A percentile compares a stretch with the other conserved stretches of the same genome.
Evolutionary conservation across 2,329 filamentous ascomycete species (phyloP).

Genomic region (Alternaria panax): DNA sequence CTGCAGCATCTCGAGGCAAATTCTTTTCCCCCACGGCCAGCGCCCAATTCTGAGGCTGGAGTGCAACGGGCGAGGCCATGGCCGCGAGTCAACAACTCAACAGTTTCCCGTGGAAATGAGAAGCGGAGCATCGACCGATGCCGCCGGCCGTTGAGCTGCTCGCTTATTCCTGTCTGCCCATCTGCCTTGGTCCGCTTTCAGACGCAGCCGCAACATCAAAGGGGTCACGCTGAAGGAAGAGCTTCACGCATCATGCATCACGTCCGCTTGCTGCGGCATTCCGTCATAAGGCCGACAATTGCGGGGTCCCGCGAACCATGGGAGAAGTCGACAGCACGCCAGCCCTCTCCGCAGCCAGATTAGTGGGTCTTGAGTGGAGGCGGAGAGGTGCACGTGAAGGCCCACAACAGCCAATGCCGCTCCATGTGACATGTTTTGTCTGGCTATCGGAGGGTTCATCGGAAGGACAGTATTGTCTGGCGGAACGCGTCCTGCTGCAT

Average conservation of each 20-base stretch:
- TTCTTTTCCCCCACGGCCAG: constrained; percentile 1
- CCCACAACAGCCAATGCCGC: constrained; percentile 1
- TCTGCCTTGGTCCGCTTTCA: constrained; percentile 4
- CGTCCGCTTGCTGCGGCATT: constrained; percentile 18
- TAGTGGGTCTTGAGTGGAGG: constrained; percentile 21
- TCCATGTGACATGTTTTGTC: constrained; percentile 3
- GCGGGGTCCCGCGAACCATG: constrained; percentile 27
- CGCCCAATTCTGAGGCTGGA: constrained; percentile 15
- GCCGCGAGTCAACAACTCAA: constrained; percentile 37
- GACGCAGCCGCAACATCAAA: background rate
- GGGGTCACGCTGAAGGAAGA: constrained; percentile 1
- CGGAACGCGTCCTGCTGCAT: background rate
- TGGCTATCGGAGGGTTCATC: constrained; percentile 13
- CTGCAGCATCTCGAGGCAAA: background rate
- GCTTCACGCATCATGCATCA: constrained; percentile 3
- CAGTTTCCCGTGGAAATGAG: constrained; percentile 33
- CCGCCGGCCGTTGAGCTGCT: constrained; percentile 13
- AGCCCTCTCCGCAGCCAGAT: constrained; percentile 17
- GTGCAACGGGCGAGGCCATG: constrained; percentile 27
- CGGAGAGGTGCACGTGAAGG: constrained; percentile 17
- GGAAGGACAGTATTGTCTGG: background rate
- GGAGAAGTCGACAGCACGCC: constrained; percentile 18
- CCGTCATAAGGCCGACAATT: constrained; percentile 26
- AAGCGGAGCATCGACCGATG: constrained; percentile 28
- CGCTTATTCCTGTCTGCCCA: constrained; percentile 8